Percentiles rank a stretch among this genome's conserved stretches.
Evolutionary conservation across 208 protist genomes (phyloP).

Genomic region (Leishmania tarentolae): DNA sequence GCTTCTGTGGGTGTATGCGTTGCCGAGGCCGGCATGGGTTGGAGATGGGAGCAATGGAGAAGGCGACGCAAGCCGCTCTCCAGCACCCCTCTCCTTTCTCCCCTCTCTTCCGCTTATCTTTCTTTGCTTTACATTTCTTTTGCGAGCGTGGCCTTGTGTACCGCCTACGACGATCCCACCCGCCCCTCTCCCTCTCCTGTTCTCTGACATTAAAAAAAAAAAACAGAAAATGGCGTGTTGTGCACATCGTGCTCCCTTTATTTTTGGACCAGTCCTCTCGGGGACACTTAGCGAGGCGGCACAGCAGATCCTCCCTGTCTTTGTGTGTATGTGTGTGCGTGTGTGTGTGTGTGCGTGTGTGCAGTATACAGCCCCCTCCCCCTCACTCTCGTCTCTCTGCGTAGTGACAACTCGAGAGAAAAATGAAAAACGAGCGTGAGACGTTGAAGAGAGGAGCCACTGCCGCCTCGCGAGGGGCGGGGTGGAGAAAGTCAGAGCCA

Average conservation of each 20-base stretch:
- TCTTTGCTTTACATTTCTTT: background rate
- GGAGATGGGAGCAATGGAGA: background rate
- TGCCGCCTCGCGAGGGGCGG: background rate
- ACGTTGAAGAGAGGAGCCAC: background rate
- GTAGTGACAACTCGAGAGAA: background rate
- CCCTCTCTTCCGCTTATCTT: background rate
- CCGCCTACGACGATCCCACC: background rate
- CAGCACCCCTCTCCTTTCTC: background rate
- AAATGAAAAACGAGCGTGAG: background rate
- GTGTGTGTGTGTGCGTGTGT: background rate
- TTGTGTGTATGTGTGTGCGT: background rate
- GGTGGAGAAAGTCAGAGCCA: background rate
- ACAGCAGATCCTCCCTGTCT: background rate
- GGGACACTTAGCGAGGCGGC: background rate
- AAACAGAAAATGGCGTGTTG: background rate
- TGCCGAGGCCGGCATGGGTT: background rate
- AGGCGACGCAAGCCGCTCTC: background rate
- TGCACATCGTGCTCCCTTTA: background rate
- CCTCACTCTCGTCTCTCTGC: background rate
- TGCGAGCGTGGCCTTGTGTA: background rate
- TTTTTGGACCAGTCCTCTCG: background rate
- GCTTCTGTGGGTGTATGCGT: background rate
- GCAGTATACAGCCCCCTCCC: background rate
- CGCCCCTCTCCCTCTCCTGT: conserved; percentile 11
- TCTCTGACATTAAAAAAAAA: background rate